Evolutionary conservation across 2,329 filamentous ascomycete species (phyloP), one percentile per base, ranked within the genome.

Genomic region (Macrophomina tecta): DNA sequence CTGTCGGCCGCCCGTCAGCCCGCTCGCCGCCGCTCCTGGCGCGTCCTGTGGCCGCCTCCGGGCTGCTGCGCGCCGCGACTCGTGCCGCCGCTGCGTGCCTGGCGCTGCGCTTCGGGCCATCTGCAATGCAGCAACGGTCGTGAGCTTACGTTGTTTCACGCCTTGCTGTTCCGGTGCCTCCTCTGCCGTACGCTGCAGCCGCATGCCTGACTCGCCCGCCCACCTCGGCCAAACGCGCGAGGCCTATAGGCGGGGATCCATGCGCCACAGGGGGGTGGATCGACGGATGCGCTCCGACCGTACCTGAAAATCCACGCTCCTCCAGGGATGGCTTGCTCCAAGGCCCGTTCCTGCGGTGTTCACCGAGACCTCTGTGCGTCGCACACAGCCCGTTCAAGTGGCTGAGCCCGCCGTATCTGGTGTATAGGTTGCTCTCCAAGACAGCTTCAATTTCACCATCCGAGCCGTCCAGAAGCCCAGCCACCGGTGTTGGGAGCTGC

Each of bases 251-350:
- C 58, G 58, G 58, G 58, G 42, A 23, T 28, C 58, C 58, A 62
- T 62, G 58, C 58, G 58, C 58, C 58, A 62, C 58, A 62, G 58
- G 58, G 58, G 58, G 42, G 42, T 49, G 58, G 58, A 62, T 62
- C 58, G 58, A 62, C 58, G 58, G 58, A 62, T 62, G 58, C 58
- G 58, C 58, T 49, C 58, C 58, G 58, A 62, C 58, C 32, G 58
- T 62, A 62, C 58, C 58, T 62, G 58, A 62, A 62, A 62, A 62
- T 62, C 58, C 30, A 38, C 58, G 42, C 58, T 49, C 45, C 9
- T 49, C 45, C 58, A 34, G 58, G 58, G 42, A 62, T 62, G 58
- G 58, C 58, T 62, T n/a, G 58, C 58, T 40, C 42, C 56, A 36
- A 23, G 30, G 40, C 42, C 56, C 56, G 56, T 12, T 6, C 42